These are phyloP conservation scores for Nicotiana attenuata DNA, from an alignment of 257 asterid species.

Conservation along the genomic window DNA sequence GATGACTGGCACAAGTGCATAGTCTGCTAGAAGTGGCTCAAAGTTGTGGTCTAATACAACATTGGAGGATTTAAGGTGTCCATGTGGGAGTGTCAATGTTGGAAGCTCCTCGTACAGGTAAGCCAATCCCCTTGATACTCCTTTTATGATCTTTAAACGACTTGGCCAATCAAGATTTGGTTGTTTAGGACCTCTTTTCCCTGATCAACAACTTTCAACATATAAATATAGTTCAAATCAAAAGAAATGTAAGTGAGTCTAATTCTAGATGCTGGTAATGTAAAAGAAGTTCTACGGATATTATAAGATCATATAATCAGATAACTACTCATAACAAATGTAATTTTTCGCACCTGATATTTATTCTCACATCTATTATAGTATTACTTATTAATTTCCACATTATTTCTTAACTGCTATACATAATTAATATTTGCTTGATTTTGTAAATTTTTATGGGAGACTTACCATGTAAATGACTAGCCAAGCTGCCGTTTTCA, in stretches of 20 bases:
- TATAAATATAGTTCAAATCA: neutral
- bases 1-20: constrained; percentile 43
- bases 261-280: too few relatives aligned
- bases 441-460: too few relatives aligned
- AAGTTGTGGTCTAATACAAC: constrained; percentile 36
- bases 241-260: neutral
- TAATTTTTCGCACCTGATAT: too few relatives aligned
- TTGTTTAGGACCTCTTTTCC: constrained; percentile 32
- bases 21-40: constrained; percentile 47
- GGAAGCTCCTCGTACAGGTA: constrained; percentile 45
- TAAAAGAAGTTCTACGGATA: too few relatives aligned
- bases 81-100: constrained; percentile 46
- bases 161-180: constrained; percentile 47
- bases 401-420: too few relatives aligned
- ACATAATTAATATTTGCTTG: neutral
- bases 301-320: too few relatives aligned
- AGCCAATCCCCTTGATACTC: constrained; percentile 47
- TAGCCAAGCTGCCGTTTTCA: constrained; percentile 57
- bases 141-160: constrained; percentile 53
- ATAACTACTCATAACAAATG: too few relatives aligned
- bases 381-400: too few relatives aligned
- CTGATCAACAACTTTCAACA: constrained; percentile 16
- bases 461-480: constrained; percentile 58
- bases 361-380: too few relatives aligned
- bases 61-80: constrained; percentile 70